Base-by-base conservation (phyloP, 441 rosid genomes). In the Pelargonium cotyledonis region DNA sequence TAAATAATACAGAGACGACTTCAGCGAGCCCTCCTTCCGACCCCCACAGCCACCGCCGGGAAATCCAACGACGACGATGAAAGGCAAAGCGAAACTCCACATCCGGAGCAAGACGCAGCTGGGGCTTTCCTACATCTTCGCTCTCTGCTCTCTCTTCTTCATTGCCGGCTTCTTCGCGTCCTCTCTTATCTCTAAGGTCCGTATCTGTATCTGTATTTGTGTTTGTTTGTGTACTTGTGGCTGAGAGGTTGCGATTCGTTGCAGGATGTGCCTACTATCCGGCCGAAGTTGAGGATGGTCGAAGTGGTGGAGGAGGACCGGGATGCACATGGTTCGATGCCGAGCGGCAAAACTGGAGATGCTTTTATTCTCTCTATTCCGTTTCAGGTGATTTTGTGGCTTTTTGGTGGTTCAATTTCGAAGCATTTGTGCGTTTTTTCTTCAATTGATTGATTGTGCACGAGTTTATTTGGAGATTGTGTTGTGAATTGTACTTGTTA, bases 261-360 rank as follows among this genome's bases (percentile, higher is more conserved):
- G 70, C 71, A 92, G 96, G 88, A 82, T 71, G 86, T 77, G 64
- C 85, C 91, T 63, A 35, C 67, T 43, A 58, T 82, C 65, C 80
- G 73, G 75, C 89, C 90, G 1, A 80, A 73, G 68, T 71, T 83
- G 75, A 85, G 95, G 77, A 81, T 9, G 86, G 75, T 84, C 71
- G 88, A 86, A 71, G 69, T 83, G 65, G 80, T 71, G 69, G 71
- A 73, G 16, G 70, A 64, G 21, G 85, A 73, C 1, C 80, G 47
- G 67, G 81, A 75, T 46, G 68, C 60, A 26, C 73, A 29, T 72
- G 75, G 12, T n/a, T 43, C 77, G 69, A 81, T 84, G 91, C 82
- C 90, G 8, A 77, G 81, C 74, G 96, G 95, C 44, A 76, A 73
- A 55, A 88, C 89, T 49, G 98, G 96, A 63, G 93, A 90, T 14